Evolutionary conservation across 345 rosid species (phyloP), one percentile per base, ranked within the genome.

Genomic region (Arabidopsis arenosa): DNA sequence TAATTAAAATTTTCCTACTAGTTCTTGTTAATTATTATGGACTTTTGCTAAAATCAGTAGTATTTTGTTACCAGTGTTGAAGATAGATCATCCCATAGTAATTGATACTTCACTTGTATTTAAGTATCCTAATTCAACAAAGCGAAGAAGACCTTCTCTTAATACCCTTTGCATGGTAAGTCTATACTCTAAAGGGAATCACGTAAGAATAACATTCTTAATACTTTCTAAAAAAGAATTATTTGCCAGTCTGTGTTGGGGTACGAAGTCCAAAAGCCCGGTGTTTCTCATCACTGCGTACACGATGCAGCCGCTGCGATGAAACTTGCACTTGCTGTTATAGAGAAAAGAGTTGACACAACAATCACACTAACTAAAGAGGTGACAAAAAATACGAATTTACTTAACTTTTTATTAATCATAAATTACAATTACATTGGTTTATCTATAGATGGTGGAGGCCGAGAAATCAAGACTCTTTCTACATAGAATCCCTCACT

Each of bases 271-370:
- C 85, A 90, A 74, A 76, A 86, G 79, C 37, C 66, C 12, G 92
- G 90, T 5, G 84, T 90, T 66, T 84, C 96, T 2, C 97, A 93
- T 77, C 81, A 88, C 61, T 91, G 96, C 79, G 52, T 85, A 18
- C 89, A 91, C 39, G 98, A 93, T 78, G 97, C 96, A 35, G 11
- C 78, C 43, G 96, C 97, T 74, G 91, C 96, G 32, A 91, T 93
- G 98, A 88, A 82, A 71, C 85, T 93, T 66, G 88, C 81, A 61
- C 89, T 91, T 80, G 93, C 96, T 43, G 61, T 65, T 70, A 67
- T 88, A 28, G 87, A 91, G 76, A 70, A 39, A 39, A 85, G 89
- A 68, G 75, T 77, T 3, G 85, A 78, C 78, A 66, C 63, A 75
- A 79, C 78, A 9, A 72, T 85, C 36, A 58, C 66, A 9, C 72